Percentiles rank a stretch among this genome's conserved stretches.
These are phyloP conservation scores for Cyclanthera cordifolia DNA, from an alignment of 306 rosid species.

Conservation along the genomic window DNA sequence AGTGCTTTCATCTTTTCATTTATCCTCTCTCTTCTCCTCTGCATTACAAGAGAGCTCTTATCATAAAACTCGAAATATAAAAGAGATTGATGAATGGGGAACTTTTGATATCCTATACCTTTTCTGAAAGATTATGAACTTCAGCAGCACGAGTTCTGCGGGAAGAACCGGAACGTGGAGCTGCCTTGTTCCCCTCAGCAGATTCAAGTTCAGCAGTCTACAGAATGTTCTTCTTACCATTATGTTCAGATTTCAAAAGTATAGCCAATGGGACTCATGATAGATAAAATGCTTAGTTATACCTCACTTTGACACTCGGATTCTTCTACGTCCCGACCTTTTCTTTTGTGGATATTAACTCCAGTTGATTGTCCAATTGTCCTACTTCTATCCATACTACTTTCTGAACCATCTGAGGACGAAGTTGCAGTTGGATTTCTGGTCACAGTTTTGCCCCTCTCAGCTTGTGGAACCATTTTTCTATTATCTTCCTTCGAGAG, in stretches of 20 bases:
- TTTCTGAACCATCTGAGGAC: constrained; percentile 67
- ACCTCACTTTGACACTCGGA: constrained; percentile 81
- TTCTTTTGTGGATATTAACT: constrained; percentile 50
- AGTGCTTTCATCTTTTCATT: constrained; percentile 76
- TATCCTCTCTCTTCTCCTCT: constrained; percentile 89
- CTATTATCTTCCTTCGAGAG: constrained; percentile 26
- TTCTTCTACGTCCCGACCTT: constrained; percentile 51
- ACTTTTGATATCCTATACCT: constrained; percentile 41
- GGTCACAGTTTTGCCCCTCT: constrained; percentile 36
- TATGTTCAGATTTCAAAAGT: not conserved
- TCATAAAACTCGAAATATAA: not conserved
- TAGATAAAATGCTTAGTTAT: not conserved
- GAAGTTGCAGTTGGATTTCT: constrained; percentile 46
- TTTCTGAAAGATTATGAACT: constrained; percentile 84
- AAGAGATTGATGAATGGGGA: constrained; percentile 5
- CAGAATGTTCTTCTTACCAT: not conserved
- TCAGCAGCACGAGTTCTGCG: constrained; percentile 67
- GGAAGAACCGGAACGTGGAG: constrained; percentile 39
- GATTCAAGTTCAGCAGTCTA: constrained; percentile 59
- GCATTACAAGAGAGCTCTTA: constrained; percentile 14
- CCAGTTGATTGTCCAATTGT: constrained; percentile 37
- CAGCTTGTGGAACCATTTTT: constrained; percentile 23
- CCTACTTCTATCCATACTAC: constrained; percentile 44
- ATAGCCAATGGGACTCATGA: not conserved
- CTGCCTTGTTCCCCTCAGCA: constrained; percentile 34